phyloP scores from a whole-genome alignment of 441 rosid species.

The Corymbia calophylla region DNA sequence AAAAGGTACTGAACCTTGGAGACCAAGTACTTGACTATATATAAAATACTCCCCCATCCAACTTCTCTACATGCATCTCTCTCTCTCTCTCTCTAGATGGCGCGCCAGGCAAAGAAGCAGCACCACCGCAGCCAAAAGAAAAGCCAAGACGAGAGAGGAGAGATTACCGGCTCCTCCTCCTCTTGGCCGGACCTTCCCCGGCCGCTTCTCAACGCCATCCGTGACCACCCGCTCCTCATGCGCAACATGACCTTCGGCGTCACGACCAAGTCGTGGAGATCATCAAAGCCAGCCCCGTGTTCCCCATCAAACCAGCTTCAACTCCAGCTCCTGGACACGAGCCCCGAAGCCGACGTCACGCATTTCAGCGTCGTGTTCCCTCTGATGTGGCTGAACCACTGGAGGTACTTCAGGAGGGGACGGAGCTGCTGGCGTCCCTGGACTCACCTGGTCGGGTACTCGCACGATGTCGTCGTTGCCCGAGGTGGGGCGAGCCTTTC shows the following conservation, averaged over 20 bases:
- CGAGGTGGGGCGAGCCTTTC: not conserved
- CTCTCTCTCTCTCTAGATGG: not conserved
- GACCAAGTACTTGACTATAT: not conserved
- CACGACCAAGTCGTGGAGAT: conserved; percentile 9
- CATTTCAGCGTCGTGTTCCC: not conserved
- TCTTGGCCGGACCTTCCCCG: conserved; percentile 24
- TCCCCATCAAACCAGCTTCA: not conserved
- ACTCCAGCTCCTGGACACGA: not conserved
- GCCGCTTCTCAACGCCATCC: conserved; percentile 3
- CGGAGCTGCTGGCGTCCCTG: not conserved
- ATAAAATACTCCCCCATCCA: not conserved
- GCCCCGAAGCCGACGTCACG: not conserved
- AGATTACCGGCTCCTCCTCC: too few species aligned
- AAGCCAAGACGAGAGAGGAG: not conserved
- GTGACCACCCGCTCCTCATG: not conserved
- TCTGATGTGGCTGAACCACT: not conserved
- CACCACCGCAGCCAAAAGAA: not conserved
- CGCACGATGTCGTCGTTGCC: not conserved
- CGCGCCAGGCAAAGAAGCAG: not conserved
- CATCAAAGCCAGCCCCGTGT: not conserved
- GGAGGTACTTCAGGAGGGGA: not conserved
- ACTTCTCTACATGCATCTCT: not conserved
- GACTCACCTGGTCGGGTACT: not conserved
- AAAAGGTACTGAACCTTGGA: not conserved
- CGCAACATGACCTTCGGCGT: not conserved